These are phyloP conservation scores for Macroventuria anomochaeta DNA, from an alignment of 2,329 filamentous ascomycete genomes.

Conservation along the genomic window DNA sequence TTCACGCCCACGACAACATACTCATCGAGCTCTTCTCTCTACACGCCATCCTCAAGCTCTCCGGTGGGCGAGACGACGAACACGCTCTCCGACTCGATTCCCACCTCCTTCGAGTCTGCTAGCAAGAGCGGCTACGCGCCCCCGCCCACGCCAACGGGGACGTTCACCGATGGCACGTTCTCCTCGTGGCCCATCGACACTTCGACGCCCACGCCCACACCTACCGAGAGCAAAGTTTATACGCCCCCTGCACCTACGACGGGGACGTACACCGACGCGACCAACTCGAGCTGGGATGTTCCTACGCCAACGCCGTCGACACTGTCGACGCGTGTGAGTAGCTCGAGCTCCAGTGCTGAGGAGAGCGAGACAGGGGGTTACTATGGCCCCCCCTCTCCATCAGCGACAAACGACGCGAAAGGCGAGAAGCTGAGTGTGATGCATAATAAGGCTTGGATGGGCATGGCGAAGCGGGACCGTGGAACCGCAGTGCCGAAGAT, in stretches of 20 bases:
- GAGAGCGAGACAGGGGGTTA: background rate
- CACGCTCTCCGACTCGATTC: slow-evolving; percentile 7
- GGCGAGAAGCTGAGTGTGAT: too few species aligned
- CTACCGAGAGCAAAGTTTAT: too few species aligned
- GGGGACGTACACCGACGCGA: slow-evolving; percentile 2
- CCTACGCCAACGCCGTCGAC: background rate
- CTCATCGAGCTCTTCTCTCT: background rate
- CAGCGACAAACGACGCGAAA: too few species aligned
- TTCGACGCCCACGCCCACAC: background rate
- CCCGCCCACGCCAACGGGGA: background rate
- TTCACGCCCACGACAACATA: background rate
- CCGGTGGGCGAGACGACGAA: background rate
- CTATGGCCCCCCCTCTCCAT: background rate
- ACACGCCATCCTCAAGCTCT: background rate
- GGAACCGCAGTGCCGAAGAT: background rate
- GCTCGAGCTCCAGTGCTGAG: background rate
- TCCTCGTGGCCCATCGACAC: slow-evolving; percentile 1
- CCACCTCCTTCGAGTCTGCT: background rate
- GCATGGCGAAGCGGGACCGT: background rate
- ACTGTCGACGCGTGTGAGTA: background rate
- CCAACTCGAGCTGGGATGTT: background rate
- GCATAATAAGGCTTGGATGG: background rate
- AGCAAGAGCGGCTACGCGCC: background rate
- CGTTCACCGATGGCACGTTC: slow-evolving; percentile 5
- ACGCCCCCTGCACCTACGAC: too few species aligned